Evolutionary conservation across 345 rosid genomes (phyloP).

Genomic region (Eucalyptus marginata): DNA sequence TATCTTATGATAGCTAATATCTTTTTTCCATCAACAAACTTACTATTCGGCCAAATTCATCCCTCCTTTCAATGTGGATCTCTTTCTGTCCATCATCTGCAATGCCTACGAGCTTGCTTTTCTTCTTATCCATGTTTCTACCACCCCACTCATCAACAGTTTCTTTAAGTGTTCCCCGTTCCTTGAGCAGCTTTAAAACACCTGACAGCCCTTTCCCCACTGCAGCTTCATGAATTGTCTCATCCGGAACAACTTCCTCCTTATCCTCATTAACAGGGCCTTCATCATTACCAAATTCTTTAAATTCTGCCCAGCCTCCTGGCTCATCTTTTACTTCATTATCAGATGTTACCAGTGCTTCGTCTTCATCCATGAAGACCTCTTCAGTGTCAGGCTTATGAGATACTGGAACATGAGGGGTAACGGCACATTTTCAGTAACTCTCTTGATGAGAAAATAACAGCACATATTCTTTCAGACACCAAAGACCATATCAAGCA

Average conservation of each 20-base stretch:
- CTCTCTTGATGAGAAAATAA: neutral
- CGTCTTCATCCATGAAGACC: conserved; percentile 92
- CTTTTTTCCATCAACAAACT: conserved; percentile 13
- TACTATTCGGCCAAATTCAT: conserved; percentile 94
- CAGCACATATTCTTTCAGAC: neutral
- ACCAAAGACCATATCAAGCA: neutral
- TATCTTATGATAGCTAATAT: too few relatives aligned
- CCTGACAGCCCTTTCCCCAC: conserved; percentile 92
- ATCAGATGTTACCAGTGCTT: conserved; percentile 38
- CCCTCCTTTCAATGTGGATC: conserved; percentile 78
- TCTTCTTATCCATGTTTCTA: conserved; percentile 98
- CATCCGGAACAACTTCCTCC: conserved; percentile 66
- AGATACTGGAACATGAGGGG: conserved; percentile 21
- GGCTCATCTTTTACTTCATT: conserved; percentile 42
- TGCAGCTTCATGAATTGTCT: conserved; percentile 72
- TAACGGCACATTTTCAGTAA: neutral
- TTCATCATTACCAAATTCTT: conserved; percentile 37
- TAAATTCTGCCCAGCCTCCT: conserved; percentile 50
- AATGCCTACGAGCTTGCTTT: conserved; percentile 89
- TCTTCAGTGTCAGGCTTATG: conserved; percentile 55
- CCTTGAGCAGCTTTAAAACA: conserved; percentile 75
- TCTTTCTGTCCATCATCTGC: conserved; percentile 43
- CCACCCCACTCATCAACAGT: conserved; percentile 83
- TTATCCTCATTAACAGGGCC: conserved; percentile 24
- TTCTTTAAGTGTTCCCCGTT: conserved; percentile 89